These are phyloP conservation scores for Dryadomyces quercus-mongolicae DNA, from an alignment of 2,329 filamentous ascomycete species.

Conservation along the genomic window DNA sequence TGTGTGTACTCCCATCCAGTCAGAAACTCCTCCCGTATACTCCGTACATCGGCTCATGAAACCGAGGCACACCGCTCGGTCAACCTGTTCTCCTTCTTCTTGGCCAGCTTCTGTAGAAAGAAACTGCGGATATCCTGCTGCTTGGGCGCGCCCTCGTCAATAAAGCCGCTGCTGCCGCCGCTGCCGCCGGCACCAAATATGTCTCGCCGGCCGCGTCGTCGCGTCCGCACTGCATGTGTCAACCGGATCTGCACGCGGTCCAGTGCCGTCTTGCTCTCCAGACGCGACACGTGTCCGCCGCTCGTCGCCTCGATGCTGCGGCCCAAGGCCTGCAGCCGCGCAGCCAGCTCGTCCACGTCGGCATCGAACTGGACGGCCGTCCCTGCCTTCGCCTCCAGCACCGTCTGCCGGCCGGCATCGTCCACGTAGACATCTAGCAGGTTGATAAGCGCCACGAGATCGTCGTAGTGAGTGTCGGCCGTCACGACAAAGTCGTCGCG, in stretches of 20 bases:
- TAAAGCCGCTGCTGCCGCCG: background rate
- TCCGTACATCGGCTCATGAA: background rate
- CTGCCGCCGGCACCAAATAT: conserved; percentile 26
- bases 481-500: conserved; percentile 33
- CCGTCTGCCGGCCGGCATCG: conserved; percentile 23
- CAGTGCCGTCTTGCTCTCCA: conserved; percentile 65
- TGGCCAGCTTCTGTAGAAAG: conserved; percentile 7
- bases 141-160: background rate
- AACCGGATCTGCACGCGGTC: conserved; percentile 67
- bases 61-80: background rate
- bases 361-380: conserved; percentile 46
- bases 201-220: conserved; percentile 38
- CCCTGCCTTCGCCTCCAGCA: background rate
- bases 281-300: conserved; percentile 57
- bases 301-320: conserved; percentile 61
- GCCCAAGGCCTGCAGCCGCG: conserved; percentile 43
- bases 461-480: conserved; percentile 51
- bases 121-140: conserved; percentile 13
- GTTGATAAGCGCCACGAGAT: conserved; percentile 51
- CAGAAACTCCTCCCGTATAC: too few relatives aligned
- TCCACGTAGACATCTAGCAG: conserved; percentile 69
- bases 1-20: too few relatives aligned
- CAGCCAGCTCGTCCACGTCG: conserved; percentile 55
- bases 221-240: conserved; percentile 56
- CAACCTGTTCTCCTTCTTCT: background rate